phyloP scores from a whole-genome alignment of 768 basidiomycete genomes.

The Boletus vermiculosoides region DNA sequence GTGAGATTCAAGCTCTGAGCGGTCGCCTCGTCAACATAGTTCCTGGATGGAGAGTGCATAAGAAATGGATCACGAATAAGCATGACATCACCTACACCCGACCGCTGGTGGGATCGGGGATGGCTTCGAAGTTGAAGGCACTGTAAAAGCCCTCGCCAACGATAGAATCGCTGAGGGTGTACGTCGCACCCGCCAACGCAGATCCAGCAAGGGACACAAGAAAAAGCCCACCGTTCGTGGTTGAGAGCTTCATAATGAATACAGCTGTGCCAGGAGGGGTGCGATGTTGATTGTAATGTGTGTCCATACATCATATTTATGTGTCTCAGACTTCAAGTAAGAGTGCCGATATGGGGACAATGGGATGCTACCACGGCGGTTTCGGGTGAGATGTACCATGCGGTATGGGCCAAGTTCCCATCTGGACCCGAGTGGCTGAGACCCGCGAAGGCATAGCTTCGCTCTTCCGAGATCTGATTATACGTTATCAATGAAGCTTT shows the following conservation, averaged over 20 bases:
- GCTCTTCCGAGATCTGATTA: not conserved
- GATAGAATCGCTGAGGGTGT: conserved; percentile 27
- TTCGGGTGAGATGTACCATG: conserved; percentile 1
- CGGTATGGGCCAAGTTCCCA: conserved; percentile 1
- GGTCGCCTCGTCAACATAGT: conserved; percentile 33
- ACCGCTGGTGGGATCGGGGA: conserved; percentile 38
- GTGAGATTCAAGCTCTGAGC: conserved; percentile 31
- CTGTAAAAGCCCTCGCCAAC: conserved; percentile 32
- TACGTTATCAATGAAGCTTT: not conserved
- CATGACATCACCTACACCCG: conserved; percentile 29
- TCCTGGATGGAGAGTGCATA: conserved; percentile 19
- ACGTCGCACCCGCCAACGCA: conserved; percentile 23
- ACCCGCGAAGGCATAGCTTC: not conserved
- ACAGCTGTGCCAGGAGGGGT: not conserved
- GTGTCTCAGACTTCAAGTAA: not conserved
- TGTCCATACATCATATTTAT: conserved; percentile 16
- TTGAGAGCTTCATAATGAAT: conserved; percentile 17
- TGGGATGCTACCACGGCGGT: not conserved
- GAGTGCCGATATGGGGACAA: not conserved
- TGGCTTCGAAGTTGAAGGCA: conserved; percentile 34
- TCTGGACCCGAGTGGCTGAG: not conserved
- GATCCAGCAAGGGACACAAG: conserved; percentile 13
- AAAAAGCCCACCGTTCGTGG: not conserved
- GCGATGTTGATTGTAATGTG: not conserved
- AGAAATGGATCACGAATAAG: not conserved